A percentile compares a stretch with the other conserved stretches of the same genome.
These are phyloP conservation scores for Gnomoniopsis sp. DNA, from an alignment of 2,329 filamentous ascomycete species.

Conservation along the genomic window DNA sequence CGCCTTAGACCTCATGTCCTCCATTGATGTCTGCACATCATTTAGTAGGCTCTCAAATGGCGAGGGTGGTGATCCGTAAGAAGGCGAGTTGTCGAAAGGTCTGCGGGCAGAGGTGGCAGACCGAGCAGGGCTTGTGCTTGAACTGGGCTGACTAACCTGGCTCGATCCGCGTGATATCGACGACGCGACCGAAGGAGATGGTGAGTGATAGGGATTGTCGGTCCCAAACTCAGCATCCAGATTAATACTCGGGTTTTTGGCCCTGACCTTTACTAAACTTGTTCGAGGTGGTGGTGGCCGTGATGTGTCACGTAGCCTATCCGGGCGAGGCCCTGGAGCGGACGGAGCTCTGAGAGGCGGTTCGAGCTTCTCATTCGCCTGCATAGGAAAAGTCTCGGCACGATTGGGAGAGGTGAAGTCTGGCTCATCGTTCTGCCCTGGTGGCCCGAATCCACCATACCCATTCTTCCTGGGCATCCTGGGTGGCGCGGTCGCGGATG, in stretches of 20 bases:
- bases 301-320: slow-evolving; percentile 46
- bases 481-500: slow-evolving; percentile 33
- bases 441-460: slow-evolving; percentile 56
- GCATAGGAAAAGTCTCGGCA: slow-evolving; percentile 50
- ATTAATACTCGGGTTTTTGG: slow-evolving; percentile 45
- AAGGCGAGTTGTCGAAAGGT: slow-evolving; percentile 33
- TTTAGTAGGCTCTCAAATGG: slow-evolving; percentile 53
- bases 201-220: slow-evolving; percentile 62
- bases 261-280: slow-evolving; percentile 41
- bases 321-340: slow-evolving; percentile 41
- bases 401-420: slow-evolving; percentile 38
- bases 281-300: slow-evolving; percentile 51
- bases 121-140: slow-evolving; percentile 53
- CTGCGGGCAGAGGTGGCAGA: slow-evolving; percentile 36
- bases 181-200: slow-evolving; percentile 63
- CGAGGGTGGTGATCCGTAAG: slow-evolving; percentile 17
- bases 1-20: slow-evolving; percentile 32
- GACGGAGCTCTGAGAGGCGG: slow-evolving; percentile 43
- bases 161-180: slow-evolving; percentile 48
- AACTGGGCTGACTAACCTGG: slow-evolving; percentile 56
- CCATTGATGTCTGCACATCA: slow-evolving; percentile 52
- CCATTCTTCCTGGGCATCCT: slow-evolving; percentile 46
- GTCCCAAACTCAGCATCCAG: slow-evolving; percentile 58
- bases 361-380: slow-evolving; percentile 33
- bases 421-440: slow-evolving; percentile 35